phyloP scores from a whole-genome alignment of 805 yeast genomes.

The Suhomyces kilbournensis region DNA sequence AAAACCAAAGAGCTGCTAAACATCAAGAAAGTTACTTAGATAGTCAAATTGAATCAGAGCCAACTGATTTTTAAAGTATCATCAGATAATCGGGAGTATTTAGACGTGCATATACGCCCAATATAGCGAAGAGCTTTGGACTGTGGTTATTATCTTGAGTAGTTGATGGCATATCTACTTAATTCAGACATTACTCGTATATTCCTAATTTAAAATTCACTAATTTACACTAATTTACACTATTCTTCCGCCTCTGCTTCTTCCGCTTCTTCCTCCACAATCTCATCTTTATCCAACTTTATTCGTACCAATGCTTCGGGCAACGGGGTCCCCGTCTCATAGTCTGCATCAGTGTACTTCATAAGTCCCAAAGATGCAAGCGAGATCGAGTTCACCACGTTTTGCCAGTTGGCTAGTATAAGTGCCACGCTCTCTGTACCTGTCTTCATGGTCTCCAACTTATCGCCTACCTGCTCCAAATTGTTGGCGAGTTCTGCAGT shows the following conservation, averaged over 20 bases:
- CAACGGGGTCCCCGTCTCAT: conserved; percentile 44
- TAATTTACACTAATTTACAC: neutral
- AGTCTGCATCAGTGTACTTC: conserved; percentile 42
- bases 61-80: no score
- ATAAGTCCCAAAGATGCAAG: conserved; percentile 55
- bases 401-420: conserved; percentile 64
- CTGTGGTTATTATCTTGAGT: neutral
- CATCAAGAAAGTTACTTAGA: no score
- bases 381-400: conserved; percentile 56
- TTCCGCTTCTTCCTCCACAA: conserved; percentile 9
- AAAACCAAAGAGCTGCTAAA: no score
- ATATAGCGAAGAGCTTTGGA: no score
- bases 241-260: neutral
- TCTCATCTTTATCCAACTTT: conserved; percentile 42
- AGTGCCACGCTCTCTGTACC: conserved; percentile 61
- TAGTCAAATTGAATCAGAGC: neutral
- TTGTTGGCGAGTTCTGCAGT: conserved; percentile 46
- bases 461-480: conserved; percentile 47
- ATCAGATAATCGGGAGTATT: no score
- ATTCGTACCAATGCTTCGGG: conserved; percentile 69
- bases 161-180: neutral
- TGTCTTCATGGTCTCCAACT: conserved; percentile 46
- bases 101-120: no score
- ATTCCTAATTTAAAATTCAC: neutral
- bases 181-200: neutral